Base-by-base conservation (phyloP, 306 rosid species). In the Dalbergia cultrata region DNA sequence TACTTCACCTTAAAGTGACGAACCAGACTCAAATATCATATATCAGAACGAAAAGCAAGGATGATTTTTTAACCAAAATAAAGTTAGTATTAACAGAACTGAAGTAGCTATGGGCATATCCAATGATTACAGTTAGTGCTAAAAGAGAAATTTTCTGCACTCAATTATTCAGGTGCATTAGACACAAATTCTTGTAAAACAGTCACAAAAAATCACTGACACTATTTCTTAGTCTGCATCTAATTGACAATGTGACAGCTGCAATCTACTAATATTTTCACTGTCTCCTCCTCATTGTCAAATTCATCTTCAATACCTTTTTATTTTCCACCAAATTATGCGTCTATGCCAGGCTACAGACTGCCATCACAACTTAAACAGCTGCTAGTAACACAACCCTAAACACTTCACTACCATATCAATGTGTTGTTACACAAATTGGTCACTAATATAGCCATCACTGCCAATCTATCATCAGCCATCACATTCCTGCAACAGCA, bases 1-100 rank as follows among this genome's bases (percentile, higher is more conserved):
- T 50, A 80, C 76, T 77, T 67, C 78, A 82, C 68, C 54, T 70
- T 71, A 62, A 80, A 81, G 57, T 67, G 80, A 66, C 72, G 43
- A 77, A 73, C 14, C 44, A 65, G 49, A 70, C 71, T 43, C 65
- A 61, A 21, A 64, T 47, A 7, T 74, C 41, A 14, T 47, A 31
- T 68, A 18, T 50, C 47, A 52, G 81, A 77, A 82, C 59, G 33
- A 74, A 78, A 12, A 10, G 61, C 66, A 35, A 6, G 79, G 54
- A 69, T 52, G 11, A n/a, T 60, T 44, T 56, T 17, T 47, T 10
- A 75, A 81, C 17, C 10, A 57, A 62, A 56, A 26, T 63, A 78
- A 75, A 70, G 56, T 67, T 13, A 26, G 44, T 45, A 21, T 47
- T 41, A 64, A 44, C 21, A 76, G 72, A 45, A 31, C 37, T 17